Base-by-base conservation (phyloP, 768 basidiomycete genomes). In the Phlebiopsis flavidoalba region DNA sequence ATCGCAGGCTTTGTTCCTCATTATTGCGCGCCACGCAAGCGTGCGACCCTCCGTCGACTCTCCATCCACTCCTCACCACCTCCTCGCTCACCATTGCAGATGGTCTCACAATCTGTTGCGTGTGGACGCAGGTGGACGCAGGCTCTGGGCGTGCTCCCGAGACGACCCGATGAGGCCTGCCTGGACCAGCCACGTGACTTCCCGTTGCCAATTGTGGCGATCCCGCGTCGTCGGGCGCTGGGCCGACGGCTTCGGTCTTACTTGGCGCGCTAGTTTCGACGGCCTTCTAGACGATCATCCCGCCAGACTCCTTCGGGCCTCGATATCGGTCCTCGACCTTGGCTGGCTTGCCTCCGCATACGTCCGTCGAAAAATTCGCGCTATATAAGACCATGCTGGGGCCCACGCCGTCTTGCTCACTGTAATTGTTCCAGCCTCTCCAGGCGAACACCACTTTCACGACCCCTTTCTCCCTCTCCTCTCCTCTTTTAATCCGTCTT, bases 181-280 rank as follows among this genome's bases (percentile, higher is more conserved):
- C 8, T n/a, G 15, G 12, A 31, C 8, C 33, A 21, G 26, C 15
- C 53, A 55, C 53, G 53, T 60, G 53, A 50, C 22, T 3, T 17
- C 3, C 33, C 7, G 54, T 24, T 50, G 54, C 31, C 60, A 53
- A 11, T 45, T 55, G 5, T n/a, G 48, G 60, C 45, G 19, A 33
- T 21, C 6, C n/a, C 19, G 12, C 54, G 37, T 19, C 54, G 48
- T 60, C 60, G 60, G 60, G 45, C 19, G 35, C n/a, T 43, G 46
- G 24, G 21, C 60, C 60, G 60, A 60, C 60, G 33, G 26, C 24
- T 55, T 60, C 60, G 60, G 60, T 17, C n/a, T 45, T 45, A 33
- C 12, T n/a, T 15, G 31, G 37, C 53, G 59, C 45, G n/a, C 40
- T 35, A 19, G 19, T 19, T 37, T 52, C 24, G 37, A 19, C 59